Base-by-base conservation (phyloP, 2,329 filamentous ascomycete genomes). In the Ustilaginoidea virens region DNA sequence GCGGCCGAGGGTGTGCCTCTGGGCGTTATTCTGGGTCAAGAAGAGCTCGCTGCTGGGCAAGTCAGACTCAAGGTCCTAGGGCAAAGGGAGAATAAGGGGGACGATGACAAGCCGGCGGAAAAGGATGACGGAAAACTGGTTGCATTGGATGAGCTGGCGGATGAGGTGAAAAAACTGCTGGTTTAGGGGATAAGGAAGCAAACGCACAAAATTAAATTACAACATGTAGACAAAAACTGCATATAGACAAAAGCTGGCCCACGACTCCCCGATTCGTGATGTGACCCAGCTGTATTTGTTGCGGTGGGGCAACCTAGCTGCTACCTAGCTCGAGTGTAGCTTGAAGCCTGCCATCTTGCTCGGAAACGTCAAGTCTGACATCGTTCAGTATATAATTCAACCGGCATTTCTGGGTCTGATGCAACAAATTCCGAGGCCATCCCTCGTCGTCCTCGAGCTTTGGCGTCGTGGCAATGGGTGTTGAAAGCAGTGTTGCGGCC, bases 21-120 rank as follows among this genome's bases (percentile, higher is more conserved):
- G 46, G 82, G 77, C 6, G 67, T 96, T 27, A 90, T 96, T 42
- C 64, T 98, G 1, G 87, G 87, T 25, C 82, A 94, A 45, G 85
- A 93, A 31, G 87, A 96, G 56, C 60, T 92, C 23, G 76, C 75
- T 35, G 66, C 71, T 16, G 85, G 85, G 30, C 78, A 92, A 51
- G 78, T 92, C 40, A 82, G 80, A 56, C 68, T 94, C 50, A 96
- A 96, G 72, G 74, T 61, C 66, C 55, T 66, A 52, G 61, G 83
- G 25, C 61, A 92, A 32, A 66, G 69, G 4, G 77, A 90, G 25
- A 82, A 74, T 19, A 81, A 94, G 62, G 25, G 21, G 17, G 33
- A 23, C 10, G 77, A 90, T 23, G 82, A 74, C 16, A 80, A 94
- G 62, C 76, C 83, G 0, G 81, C 93, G 0, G 82, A 93, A 52